phyloP scores from a whole-genome alignment of 2,329 filamentous ascomycete species.

The Diaporthe humulicola region DNA sequence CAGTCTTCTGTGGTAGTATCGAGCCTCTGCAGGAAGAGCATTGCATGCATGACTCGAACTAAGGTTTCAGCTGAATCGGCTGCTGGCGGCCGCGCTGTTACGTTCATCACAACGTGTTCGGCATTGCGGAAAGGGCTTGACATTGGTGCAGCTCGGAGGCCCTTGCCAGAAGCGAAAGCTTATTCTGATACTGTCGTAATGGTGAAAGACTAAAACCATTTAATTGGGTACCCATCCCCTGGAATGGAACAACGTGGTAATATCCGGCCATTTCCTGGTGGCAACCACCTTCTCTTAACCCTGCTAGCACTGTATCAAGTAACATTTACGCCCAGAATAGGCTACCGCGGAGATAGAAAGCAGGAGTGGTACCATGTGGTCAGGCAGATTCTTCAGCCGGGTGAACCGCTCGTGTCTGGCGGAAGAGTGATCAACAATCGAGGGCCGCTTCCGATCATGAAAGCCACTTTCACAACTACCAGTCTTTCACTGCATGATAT shows the following conservation, averaged over 20 bases:
- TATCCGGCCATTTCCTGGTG: background rate
- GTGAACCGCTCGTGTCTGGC: background rate
- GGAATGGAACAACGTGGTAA: background rate
- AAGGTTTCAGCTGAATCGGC: constrained; percentile 21
- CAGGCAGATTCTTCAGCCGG: constrained; percentile 1
- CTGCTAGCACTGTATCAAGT: constrained; percentile 19
- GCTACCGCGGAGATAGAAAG: background rate
- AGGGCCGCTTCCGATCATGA: background rate
- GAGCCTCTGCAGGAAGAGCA: background rate
- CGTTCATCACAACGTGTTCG: constrained; percentile 12
- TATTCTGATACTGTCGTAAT: constrained; percentile 15
- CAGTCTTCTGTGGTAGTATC: background rate
- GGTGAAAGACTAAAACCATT: background rate
- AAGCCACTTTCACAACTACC: background rate
- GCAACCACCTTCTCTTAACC: background rate
- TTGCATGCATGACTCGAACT: constrained; percentile 11
- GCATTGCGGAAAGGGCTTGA: background rate
- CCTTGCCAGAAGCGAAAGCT: background rate
- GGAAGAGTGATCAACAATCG: no score
- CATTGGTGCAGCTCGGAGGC: background rate
- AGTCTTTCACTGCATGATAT: background rate
- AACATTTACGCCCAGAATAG: background rate
- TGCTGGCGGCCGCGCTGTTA: background rate
- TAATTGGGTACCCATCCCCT: constrained; percentile 22
- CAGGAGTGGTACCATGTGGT: background rate